phyloP scores from a whole-genome alignment of 2,329 filamentous ascomycete species.

The Hypocrella siamensis region DNA sequence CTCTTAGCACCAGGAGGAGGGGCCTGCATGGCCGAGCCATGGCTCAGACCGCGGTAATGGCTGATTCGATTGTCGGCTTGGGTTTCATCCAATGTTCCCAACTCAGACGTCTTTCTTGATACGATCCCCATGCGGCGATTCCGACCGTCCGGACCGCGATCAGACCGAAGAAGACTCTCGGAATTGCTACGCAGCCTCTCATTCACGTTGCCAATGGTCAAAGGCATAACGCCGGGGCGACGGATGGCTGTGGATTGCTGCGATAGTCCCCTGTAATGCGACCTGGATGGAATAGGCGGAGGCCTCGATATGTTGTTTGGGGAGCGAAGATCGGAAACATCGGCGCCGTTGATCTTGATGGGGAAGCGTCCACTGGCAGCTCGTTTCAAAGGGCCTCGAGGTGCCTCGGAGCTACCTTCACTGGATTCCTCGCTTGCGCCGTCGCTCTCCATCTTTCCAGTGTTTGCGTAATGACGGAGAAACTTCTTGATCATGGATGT shows the following conservation, averaged over 20 bases:
- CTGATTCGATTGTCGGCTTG: conserved; percentile 49
- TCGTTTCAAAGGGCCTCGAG: conserved; percentile 50
- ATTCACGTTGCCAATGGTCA: conserved; percentile 52
- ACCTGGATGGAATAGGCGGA: conserved; percentile 60
- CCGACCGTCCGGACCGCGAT: conserved; percentile 34
- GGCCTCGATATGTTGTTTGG: conserved; percentile 45
- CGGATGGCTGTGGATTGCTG: conserved; percentile 50
- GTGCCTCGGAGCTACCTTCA: conserved; percentile 60
- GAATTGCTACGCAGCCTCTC: conserved; percentile 54
- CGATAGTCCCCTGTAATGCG: conserved; percentile 63
- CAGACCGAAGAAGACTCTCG: conserved; percentile 38
- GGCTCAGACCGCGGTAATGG: conserved; percentile 50
- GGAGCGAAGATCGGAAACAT: conserved; percentile 51
- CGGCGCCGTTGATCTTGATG: conserved; percentile 58
- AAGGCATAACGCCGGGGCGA: conserved; percentile 55
- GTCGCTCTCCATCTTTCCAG: conserved; percentile 37
- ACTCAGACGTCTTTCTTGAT: conserved; percentile 41
- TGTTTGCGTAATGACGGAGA: conserved; percentile 35
- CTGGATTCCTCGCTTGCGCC: conserved; percentile 46
- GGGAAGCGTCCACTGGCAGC: conserved; percentile 50
- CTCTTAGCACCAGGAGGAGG: conserved; percentile 28
- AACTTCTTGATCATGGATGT: conserved; percentile 48
- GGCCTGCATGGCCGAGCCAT: conserved; percentile 52
- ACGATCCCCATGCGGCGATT: conserved; percentile 50
- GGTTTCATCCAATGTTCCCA: conserved; percentile 47